Evolutionary conservation across 2,329 filamentous ascomycete species (phyloP).

Genomic region (Xylaria sp.): DNA sequence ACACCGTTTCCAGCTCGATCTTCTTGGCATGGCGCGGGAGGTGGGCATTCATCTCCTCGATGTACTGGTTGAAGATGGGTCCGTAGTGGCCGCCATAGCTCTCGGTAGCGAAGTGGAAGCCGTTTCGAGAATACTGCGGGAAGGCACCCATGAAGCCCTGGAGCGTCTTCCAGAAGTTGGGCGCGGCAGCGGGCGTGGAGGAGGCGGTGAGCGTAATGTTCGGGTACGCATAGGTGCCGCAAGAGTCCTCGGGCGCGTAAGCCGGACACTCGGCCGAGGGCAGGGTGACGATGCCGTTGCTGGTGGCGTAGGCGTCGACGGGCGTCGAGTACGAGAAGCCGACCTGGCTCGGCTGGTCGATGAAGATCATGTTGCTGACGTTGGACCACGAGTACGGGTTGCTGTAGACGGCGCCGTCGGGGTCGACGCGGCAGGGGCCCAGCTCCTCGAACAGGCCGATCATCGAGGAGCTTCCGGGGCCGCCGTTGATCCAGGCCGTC

Average conservation of each 20-base stretch:
- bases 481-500: conserved; percentile 65
- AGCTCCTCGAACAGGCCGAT: conserved; percentile 65
- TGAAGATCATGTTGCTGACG: conserved; percentile 68
- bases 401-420: conserved; percentile 55
- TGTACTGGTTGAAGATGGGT: conserved; percentile 63
- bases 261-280: conserved; percentile 60
- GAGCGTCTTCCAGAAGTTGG: conserved; percentile 69
- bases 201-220: conserved; percentile 62
- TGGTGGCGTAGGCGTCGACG: conserved; percentile 46
- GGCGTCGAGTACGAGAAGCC: conserved; percentile 62
- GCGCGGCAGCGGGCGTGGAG: conserved; percentile 62
- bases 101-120: conserved; percentile 66
- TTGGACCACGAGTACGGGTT: conserved; percentile 71
- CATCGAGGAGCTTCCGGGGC: conserved; percentile 62
- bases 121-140: conserved; percentile 59
- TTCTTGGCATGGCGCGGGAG: conserved; percentile 54
- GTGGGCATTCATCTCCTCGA: conserved; percentile 58
- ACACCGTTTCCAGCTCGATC: conserved; percentile 60
- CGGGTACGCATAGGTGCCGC: conserved; percentile 66
- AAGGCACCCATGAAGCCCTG: conserved; percentile 73
- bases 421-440: conserved; percentile 54
- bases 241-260: conserved; percentile 56
- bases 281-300: conserved; percentile 53
- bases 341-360: conserved; percentile 69
- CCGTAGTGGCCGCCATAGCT: conserved; percentile 69